phyloP scores from a whole-genome alignment of 2,329 filamentous ascomycete genomes.

The Fusarium pseudonygamai region DNA sequence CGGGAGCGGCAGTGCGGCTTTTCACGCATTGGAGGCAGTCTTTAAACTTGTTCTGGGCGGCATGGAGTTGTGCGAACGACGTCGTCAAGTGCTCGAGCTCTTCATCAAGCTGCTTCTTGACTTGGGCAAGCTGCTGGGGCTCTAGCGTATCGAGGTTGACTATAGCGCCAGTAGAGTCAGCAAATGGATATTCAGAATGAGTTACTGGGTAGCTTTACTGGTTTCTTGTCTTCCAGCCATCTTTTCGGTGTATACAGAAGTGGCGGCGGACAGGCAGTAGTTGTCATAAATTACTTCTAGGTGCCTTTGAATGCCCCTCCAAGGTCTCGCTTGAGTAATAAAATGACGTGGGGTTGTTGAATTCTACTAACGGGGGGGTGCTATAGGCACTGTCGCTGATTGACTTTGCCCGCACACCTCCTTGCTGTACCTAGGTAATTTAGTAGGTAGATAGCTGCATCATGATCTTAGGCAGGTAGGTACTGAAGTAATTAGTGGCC shows the following conservation, averaged over 20 bases:
- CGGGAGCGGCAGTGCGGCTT: conserved; percentile 46
- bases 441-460: not conserved
- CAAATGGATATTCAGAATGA: not conserved
- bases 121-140: conserved; percentile 83
- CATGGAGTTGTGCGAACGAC: conserved; percentile 89
- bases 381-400: not conserved
- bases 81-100: conserved; percentile 93
- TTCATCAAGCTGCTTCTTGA: conserved; percentile 96
- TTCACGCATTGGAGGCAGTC: conserved; percentile 86
- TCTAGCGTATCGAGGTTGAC: conserved; percentile 79
- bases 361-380: conserved; percentile 47
- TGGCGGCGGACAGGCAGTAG: conserved; percentile 10
- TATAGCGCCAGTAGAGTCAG: conserved; percentile 40
- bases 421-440: no score
- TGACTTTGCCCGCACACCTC: not conserved
- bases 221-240: conserved; percentile 50
- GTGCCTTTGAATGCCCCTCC: conserved; percentile 37
- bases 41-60: conserved; percentile 89
- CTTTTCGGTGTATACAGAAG: conserved; percentile 30
- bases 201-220: conserved; percentile 29
- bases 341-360: conserved; percentile 45
- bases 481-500: not conserved
- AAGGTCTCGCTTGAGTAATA: conserved; percentile 43
- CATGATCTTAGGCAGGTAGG: not conserved
- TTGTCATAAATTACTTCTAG: conserved; percentile 5